Evolutionary conservation across 208 protist genomes (phyloP).

Genomic region (Acanthamoeba healyi): DNA sequence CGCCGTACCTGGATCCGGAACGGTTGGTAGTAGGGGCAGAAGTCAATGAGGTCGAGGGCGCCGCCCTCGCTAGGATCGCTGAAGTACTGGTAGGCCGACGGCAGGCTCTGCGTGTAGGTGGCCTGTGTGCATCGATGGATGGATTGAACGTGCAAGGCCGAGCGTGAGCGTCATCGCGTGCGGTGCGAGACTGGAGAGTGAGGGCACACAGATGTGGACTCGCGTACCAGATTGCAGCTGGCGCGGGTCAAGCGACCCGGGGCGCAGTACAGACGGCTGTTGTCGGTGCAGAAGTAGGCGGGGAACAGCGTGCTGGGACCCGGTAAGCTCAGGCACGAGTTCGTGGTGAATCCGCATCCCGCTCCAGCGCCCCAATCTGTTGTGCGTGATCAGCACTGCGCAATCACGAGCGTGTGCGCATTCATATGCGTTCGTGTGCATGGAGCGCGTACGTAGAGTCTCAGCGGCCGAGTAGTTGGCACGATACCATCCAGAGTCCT

Average conservation of each 20-base stretch:
- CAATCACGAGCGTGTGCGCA: too few relatives aligned
- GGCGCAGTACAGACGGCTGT: neutral
- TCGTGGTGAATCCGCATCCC: neutral
- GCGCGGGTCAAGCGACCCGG: neutral
- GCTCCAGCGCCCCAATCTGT: conserved; percentile 25
- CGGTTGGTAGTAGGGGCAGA: conserved; percentile 30
- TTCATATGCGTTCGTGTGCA: neutral
- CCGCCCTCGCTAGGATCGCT: neutral
- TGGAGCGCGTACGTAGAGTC: neutral
- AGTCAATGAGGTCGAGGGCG: neutral
- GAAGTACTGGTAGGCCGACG: neutral
- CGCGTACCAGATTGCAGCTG: neutral
- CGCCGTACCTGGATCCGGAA: neutral
- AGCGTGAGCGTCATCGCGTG: neutral
- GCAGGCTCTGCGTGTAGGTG: neutral
- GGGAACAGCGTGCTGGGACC: neutral
- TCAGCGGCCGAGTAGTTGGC: conserved; percentile 55
- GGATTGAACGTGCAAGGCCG: neutral
- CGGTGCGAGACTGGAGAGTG: too few relatives aligned
- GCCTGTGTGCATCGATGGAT: neutral
- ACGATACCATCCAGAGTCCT: conserved; percentile 52
- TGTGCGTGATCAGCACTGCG: too few relatives aligned
- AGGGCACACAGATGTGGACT: too few relatives aligned
- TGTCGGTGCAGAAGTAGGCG: conserved; percentile 9
- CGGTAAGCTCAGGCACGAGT: neutral